Evolutionary conservation across 306 rosid species (phyloP), one percentile per base, ranked within the genome.

Genomic region (Prunus dulcis): DNA sequence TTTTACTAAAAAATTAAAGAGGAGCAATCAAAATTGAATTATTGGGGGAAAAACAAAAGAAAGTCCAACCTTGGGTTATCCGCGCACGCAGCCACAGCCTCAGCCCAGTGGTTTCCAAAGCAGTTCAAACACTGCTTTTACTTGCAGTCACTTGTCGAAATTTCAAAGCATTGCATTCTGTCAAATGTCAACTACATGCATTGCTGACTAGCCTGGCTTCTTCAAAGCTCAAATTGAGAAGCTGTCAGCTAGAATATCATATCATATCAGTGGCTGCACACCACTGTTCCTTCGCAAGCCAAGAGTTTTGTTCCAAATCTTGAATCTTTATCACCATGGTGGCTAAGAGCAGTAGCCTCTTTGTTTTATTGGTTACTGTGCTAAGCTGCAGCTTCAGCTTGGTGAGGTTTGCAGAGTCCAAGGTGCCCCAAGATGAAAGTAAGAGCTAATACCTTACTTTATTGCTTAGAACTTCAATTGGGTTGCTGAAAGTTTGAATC

Each of bases 361-460:
- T 77, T 62, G 71, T 71, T 28, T 49, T 80, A 30, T 50, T 83
- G 45, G 28, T 82, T 27, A 13, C 82, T 67, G 61, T 79, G 27
- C 41, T 78, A 38, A 84, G 78, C 78, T 81, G 87, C 83, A 57
- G 49, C 53, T 84, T 88, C 78, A 61, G 80, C 45, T 78, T 81
- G 78, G 83, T 81, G 68, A 68, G 84, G 76, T 78, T 86, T 82
- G 85, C 81, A 5, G 89, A 80, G 61, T 79, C 92, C 12, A 73
- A 57, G 75, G 70, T 92, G 47, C 85, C 97, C 62, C 89, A 87
- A 53, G 82, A 88, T 62, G 96, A 92, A 81, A 90, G 96, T 81
- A 52, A 76, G 81, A 47, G 47, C 38, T 65, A 14, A 14, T 64
- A n/a, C 4, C 53, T n/a, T 12, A 19, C 53, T 51, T 41, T 14